Base-by-base conservation (phyloP, 306 rosid genomes). In the Vigna hirtella region DNA sequence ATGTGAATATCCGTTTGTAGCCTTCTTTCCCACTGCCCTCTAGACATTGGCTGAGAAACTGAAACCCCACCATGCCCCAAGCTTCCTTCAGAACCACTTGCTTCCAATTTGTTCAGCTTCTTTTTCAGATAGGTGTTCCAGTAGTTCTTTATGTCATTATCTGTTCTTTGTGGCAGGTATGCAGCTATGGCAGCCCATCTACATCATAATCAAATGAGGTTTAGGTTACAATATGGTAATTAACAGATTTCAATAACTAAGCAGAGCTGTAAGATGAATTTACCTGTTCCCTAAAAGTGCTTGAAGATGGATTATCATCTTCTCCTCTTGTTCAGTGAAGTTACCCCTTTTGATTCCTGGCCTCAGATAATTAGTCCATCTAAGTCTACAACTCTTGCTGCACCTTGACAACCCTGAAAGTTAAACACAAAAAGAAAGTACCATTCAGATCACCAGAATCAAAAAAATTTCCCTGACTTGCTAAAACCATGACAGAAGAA, bases 171-270 rank as follows among this genome's bases (percentile, higher is more conserved):
- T 7, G 98, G 98, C 67, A 95, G 98, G 83, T 95, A 95, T 28
- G 98, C 89, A 71, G 98, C 98, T 83, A 95, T 95, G 9, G 98
- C 98, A 36, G 98, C 98, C 98, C 98, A 95, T 83, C 98, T 95
- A 87, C 66, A 73, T 17, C 78, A 69, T 49, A 79, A 52, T 75
- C 64, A 82, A 82, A 86, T 70, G 57, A 70, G 32, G 52, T 51
- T 52, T 34, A 49, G 67, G 62, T 43, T 83, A 77, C 47, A 42
- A 67, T 40, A 57, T 77, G 76, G 3, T 26, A 26, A 26, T 26
- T 32, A 16, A 48, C 28, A 38, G n/a, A 64, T 36, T 63, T 26
- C 30, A 63, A 34, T 16, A 63, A 34, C 10, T 26, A 26, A 26
- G 28, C 28, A 26, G 28, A 26, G 13, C 43, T 15, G 16, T 32